phyloP scores from a whole-genome alignment of 2,329 filamentous ascomycete genomes.

The Trichophyton benhamiae region DNA sequence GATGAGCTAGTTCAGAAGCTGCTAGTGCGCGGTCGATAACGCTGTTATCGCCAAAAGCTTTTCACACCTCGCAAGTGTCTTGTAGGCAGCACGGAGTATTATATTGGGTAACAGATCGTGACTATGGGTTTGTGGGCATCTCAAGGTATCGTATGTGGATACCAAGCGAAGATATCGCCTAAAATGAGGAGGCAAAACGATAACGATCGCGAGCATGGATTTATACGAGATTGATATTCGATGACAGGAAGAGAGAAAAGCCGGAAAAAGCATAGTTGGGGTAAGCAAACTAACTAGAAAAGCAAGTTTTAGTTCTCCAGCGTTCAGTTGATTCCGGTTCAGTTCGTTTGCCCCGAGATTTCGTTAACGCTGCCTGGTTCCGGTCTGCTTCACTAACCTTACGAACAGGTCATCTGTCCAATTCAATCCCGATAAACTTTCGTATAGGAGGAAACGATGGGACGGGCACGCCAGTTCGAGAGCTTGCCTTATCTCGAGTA shows the following conservation, averaged over 20 bases:
- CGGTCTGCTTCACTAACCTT: neutral
- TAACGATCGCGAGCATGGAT: neutral
- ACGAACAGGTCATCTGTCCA: conserved; percentile 1
- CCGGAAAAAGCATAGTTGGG: neutral
- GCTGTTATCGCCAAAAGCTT: neutral
- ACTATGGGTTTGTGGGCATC: neutral
- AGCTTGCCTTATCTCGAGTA: neutral
- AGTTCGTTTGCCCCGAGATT: neutral
- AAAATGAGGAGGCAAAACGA: neutral
- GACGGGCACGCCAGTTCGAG: neutral
- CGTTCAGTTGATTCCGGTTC: no score
- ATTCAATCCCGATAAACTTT: neutral
- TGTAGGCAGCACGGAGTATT: neutral
- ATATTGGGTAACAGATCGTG: neutral
- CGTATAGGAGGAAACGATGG: neutral
- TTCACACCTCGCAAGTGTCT: neutral
- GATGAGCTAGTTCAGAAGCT: no score
- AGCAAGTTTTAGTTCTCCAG: no score
- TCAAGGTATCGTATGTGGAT: neutral
- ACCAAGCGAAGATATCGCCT: neutral
- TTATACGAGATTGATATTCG: conserved; percentile 1
- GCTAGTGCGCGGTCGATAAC: neutral
- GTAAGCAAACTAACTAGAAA: neutral
- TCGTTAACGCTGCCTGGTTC: neutral
- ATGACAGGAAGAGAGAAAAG: neutral